Evolutionary conservation across 176 grass and related monocot genomes (phyloP), one percentile per base, ranked within the genome.

Genomic region (Zoysia japonica): DNA sequence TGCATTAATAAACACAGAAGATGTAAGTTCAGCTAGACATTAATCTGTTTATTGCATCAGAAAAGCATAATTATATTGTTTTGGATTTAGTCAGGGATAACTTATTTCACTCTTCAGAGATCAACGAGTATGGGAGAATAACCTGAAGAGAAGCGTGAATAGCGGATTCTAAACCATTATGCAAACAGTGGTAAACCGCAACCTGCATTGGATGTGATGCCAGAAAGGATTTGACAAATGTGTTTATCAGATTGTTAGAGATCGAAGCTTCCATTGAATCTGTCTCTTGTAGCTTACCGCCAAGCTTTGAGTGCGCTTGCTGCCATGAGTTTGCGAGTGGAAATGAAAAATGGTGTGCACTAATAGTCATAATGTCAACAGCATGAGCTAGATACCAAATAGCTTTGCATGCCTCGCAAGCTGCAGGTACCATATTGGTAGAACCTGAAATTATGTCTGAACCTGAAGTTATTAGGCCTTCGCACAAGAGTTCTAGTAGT

Each of bases 341-440:
- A 90, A 97, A 94, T 59, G 89, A 82, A 83, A 85, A 88, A 15
- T 92, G 55, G 40, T 84, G 89, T 78, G 68, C 71, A 68, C 89
- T 86, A 47, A 86, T 71, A 44, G 88, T 94, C 77, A 90, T 80
- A 74, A 94, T 87, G 78, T 98, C 95, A 76, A 88, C 68, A 72
- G 88, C 89, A 83, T 97, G 86, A 74, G 91, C 89, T 56, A 97
- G 81, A 80, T 94, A 92, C 95, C 91, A 97, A 80, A 97, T 94
- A 38, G 87, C 85, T 77, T 97, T 94, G 92, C 91, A 94, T 68
- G 95, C 78, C 74, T 97, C 95, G 80, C 95, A 97, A 77, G 89
- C 95, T 67, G 95, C 95, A 71, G 95, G 95, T n/a, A 97, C 90
- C 92, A 94, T 92, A 76, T 89, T 94, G 14, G 89, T 89, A 35